Base-by-base conservation (phyloP, 495 filamentous ascomycete species). In the Aspergillus sparsus region DNA sequence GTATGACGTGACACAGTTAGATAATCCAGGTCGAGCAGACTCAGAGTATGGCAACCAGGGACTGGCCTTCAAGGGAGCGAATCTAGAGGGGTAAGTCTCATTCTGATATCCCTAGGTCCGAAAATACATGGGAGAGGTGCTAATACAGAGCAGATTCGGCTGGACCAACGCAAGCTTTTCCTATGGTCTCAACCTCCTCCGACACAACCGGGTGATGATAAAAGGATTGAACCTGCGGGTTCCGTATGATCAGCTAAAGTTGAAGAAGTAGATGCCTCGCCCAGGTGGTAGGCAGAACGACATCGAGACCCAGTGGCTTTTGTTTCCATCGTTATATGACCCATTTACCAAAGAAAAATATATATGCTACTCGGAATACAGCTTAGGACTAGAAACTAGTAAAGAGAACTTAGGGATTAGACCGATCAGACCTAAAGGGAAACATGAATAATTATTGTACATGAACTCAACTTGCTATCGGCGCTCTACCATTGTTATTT, bases 201-300 rank as follows among this genome's bases (percentile, higher is more conserved):
- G 49, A 6, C 49, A 51, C 12, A 51, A 51, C 21, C 21, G 32
- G 49, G 49, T 51, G 21, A 33, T 51, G 49, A 51, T 51, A 11
- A 51, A 51, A 7, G 49, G 49, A 12, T 51, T 51, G 49, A 51
- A 51, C 15, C 31, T 51, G 5, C 49, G 49, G 18, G 49, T 51
- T 51, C 49, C 49, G 49, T 51, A 51, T 15, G 49, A 51, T 10
- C 49, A 51, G 49, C 12, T 51, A 31, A 51, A 51, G 37, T n/a
- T 41, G 37, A 41, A 41, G 37, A 41, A 41, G 37, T 41, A n/a
- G n/a, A 41, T 41, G 21, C 21, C 21, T 27, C 21, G 1, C 21
- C 21, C 21, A 1, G 21, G 21, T 27, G 21, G 21, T 27, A 27
- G 21, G 21, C 21, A 27, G 21, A 27, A 27, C 21, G 21, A 27